phyloP scores from a whole-genome alignment of 176 grass and related monocot species.

The Rhipidocladum racemiflorum region DNA sequence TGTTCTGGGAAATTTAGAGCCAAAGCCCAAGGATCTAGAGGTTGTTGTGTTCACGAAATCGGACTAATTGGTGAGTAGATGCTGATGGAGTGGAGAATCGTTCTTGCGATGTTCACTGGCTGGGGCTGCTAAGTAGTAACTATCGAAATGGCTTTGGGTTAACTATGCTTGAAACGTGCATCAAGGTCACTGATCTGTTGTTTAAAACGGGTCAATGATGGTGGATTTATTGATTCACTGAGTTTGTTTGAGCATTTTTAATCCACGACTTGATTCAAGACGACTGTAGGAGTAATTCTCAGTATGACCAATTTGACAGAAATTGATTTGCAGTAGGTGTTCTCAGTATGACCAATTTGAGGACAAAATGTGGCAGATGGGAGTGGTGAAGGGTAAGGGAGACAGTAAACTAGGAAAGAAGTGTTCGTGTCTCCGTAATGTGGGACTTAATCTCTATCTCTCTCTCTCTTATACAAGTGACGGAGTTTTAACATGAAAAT shows the following conservation, averaged over 20 bases:
- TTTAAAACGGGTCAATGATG: neutral
- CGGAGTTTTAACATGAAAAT: neutral
- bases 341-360: neutral
- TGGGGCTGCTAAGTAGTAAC: neutral
- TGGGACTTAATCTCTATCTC: neutral
- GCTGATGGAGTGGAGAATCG: neutral
- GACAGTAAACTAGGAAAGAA: neutral
- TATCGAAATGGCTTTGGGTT: neutral
- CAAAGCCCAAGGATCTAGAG: neutral
- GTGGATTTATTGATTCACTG: neutral
- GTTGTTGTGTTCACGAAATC: neutral
- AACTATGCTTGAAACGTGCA: neutral
- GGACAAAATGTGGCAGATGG: neutral
- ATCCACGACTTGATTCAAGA: neutral
- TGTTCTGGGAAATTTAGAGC: neutral
- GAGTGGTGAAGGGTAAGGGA: neutral
- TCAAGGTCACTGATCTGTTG: neutral
- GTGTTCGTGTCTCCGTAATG: neutral
- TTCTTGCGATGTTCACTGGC: neutral
- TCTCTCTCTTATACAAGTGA: neutral
- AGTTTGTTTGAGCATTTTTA: neutral
- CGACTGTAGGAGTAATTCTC: neutral
- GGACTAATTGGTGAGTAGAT: neutral
- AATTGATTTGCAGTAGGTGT: neutral
- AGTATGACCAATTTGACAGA: neutral